A percentile compares a stretch with the other conserved stretches of the same genome.
Conservation (phyloP, 371 early-diverging fungal species). For the Agmasoma carcini region DNA sequence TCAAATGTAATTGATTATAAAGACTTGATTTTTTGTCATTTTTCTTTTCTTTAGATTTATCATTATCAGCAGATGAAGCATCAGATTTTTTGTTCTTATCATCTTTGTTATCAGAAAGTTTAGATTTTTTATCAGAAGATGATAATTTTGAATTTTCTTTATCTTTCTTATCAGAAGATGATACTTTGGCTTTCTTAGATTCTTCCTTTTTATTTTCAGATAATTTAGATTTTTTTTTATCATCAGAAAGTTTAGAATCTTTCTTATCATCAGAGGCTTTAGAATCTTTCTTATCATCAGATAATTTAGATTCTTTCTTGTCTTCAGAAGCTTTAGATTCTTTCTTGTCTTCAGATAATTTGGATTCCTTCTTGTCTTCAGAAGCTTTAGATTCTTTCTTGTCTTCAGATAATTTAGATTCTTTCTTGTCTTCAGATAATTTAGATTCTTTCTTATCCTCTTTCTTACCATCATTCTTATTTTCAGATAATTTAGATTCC, state of each 20-base stretch:
- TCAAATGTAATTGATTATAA: too few relatives aligned
- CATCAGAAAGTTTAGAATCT: background rate
- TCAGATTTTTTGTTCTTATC: background rate
- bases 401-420: background rate
- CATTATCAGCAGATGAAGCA: background rate
- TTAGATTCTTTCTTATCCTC: background rate
- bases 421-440: background rate
- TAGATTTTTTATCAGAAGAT: too few relatives aligned
- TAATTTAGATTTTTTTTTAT: background rate
- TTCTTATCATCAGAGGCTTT: background rate
- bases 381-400: background rate
- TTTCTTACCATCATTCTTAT: background rate
- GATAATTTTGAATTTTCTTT: background rate
- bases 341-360: background rate
- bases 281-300: background rate
- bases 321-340: background rate
- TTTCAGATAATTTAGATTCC: background rate
- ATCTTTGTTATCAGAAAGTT: background rate
- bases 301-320: background rate
- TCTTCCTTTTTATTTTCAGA: background rate
- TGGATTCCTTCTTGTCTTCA: background rate
- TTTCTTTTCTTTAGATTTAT: background rate
- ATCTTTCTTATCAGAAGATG: background rate
- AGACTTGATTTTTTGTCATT: background rate
- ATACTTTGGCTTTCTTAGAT: background rate